A percentile compares a stretch with the other conserved stretches of the same genome.
phyloP scores from a whole-genome alignment of 2,329 filamentous ascomycete species.

The Sporothrix schenckii region DNA sequence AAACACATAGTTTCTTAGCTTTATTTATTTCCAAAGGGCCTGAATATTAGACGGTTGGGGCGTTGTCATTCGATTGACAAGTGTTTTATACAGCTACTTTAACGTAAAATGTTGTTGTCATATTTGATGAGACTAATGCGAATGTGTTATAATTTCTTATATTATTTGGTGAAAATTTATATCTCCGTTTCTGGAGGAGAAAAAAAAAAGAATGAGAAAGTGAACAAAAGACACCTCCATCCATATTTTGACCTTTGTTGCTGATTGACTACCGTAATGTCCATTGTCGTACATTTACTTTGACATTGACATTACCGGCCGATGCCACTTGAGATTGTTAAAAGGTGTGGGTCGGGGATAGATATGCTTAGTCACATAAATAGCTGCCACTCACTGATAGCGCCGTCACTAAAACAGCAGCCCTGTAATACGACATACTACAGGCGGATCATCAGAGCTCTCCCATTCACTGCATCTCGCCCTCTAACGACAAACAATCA shows the following conservation, averaged over 20 bases:
- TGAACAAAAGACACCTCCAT: too few species aligned
- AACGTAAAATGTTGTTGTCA: too few species aligned
- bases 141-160: too few species aligned
- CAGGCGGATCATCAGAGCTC: not conserved
- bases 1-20: not conserved
- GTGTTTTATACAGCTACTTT: not conserved
- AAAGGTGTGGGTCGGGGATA: not conserved
- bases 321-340: not conserved
- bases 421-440: conserved; percentile 3
- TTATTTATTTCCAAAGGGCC: not conserved
- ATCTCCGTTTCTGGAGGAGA: too few species aligned
- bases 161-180: too few species aligned
- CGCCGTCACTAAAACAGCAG: not conserved
- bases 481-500: not conserved
- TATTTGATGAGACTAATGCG: too few species aligned
- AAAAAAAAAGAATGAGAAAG: too few species aligned
- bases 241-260: too few species aligned
- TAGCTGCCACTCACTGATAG: not conserved
- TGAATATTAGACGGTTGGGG: conserved; percentile 16
- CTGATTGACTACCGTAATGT: too few species aligned
- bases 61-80: conserved; percentile 22
- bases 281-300: too few species aligned
- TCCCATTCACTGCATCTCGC: not conserved
- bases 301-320: too few species aligned
- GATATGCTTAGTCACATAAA: not conserved